Percentiles rank a stretch among this genome's conserved stretches.
Conservation (phyloP, 1,139 yeast species). For the Groenewaldozyma auringiensis region DNA sequence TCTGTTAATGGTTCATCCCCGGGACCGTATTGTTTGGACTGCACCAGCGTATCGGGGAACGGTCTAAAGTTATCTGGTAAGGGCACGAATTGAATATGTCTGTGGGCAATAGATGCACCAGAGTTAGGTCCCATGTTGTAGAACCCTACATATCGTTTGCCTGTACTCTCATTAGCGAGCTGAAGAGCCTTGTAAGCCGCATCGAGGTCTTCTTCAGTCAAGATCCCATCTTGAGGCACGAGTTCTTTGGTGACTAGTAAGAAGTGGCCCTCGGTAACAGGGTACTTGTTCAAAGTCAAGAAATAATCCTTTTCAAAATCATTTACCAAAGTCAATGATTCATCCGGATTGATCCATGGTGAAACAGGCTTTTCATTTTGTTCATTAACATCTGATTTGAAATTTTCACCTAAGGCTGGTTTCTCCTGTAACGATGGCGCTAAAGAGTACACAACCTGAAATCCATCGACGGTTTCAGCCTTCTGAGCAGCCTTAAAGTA, state of each 20-base stretch:
- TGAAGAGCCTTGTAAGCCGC: constrained; percentile 50
- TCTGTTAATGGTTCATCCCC: constrained; percentile 52
- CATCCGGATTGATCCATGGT: constrained; percentile 80
- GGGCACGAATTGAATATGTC: constrained; percentile 78
- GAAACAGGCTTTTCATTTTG: constrained; percentile 35
- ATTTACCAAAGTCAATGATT: constrained; percentile 56
- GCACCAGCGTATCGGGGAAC: constrained; percentile 51
- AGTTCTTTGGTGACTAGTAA: constrained; percentile 68
- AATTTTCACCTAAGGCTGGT: constrained; percentile 32
- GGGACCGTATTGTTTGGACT: constrained; percentile 36
- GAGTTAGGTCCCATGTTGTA: constrained; percentile 81
- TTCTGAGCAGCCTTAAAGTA: constrained; percentile 26
- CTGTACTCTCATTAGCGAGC: constrained; percentile 31
- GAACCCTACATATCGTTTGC: constrained; percentile 57
- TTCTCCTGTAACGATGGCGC: constrained; percentile 50
- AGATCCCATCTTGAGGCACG: constrained; percentile 62
- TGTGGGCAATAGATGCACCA: constrained; percentile 92
- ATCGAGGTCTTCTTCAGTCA: constrained; percentile 58
- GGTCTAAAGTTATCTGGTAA: constrained; percentile 52
- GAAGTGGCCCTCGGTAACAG: constrained; percentile 72
- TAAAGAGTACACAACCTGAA: constrained; percentile 35
- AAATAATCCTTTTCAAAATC: constrained; percentile 42
- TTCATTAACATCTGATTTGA: constrained; percentile 25
- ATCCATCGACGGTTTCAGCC: constrained; percentile 24
- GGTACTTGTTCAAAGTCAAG: constrained; percentile 75